A percentile compares a stretch with the other conserved stretches of the same genome.
These are phyloP conservation scores for Mycena citricolor DNA, from an alignment of 1,284 basidiomycete species.

Conservation along the genomic window DNA sequence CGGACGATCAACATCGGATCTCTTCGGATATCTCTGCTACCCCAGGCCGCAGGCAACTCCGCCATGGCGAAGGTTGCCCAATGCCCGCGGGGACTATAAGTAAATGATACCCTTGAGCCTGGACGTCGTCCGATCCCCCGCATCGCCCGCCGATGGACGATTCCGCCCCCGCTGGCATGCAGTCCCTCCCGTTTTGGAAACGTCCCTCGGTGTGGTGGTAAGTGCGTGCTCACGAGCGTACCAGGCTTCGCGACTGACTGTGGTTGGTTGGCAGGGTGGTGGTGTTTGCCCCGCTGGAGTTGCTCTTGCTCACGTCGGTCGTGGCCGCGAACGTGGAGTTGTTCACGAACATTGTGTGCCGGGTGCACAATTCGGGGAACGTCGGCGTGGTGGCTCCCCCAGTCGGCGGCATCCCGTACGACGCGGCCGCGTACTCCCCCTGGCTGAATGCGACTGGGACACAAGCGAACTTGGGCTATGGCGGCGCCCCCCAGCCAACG, in stretches of 20 bases:
- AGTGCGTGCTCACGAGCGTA: too few relatives aligned
- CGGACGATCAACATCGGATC: too few relatives aligned
- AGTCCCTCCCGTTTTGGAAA: conserved; percentile 76
- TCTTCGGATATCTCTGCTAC: too few relatives aligned
- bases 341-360: conserved; percentile 47
- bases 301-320: conserved; percentile 46
- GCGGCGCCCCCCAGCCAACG: conserved; percentile 2
- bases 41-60: too few relatives aligned
- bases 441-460: conserved; percentile 12
- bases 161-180: too few relatives aligned
- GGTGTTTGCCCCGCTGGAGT: conserved; percentile 29
- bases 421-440: conserved; percentile 5
- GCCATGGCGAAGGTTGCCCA: too few relatives aligned
- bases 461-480: neutral
- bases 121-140: too few relatives aligned
- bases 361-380: conserved; percentile 32
- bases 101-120: too few relatives aligned
- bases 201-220: conserved; percentile 70
- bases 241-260: too few relatives aligned
- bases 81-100: too few relatives aligned
- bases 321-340: conserved; percentile 46
- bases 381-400: conserved; percentile 49
- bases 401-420: conserved; percentile 38
- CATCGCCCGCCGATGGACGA: too few relatives aligned
- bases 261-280: too few relatives aligned